A percentile compares a stretch with the other conserved stretches of the same genome.
Evolutionary conservation across 441 rosid genomes (phyloP).

Genomic region (Eutrema salsugineum): DNA sequence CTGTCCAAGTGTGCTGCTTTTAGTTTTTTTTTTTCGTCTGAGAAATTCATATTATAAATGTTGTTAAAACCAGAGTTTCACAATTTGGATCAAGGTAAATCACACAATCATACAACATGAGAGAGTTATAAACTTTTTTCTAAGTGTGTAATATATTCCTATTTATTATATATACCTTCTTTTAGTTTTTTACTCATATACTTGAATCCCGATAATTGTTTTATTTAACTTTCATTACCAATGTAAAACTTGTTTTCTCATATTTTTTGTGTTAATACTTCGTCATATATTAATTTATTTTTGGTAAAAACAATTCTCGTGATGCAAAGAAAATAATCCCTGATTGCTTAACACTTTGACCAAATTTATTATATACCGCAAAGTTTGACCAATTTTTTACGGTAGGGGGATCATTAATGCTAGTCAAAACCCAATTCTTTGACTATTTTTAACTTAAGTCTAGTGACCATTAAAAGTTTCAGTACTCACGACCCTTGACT

Average conservation of each 20-base stretch:
- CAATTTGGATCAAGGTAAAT: too few species aligned
- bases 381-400: slow-evolving; percentile 11
- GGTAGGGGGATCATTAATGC: slow-evolving; percentile 6
- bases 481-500: neutral
- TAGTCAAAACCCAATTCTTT: slow-evolving; percentile 4
- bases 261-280: neutral
- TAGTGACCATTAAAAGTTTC: neutral
- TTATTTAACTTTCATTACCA: neutral
- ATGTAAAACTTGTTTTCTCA: neutral
- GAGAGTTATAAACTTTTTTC: too few species aligned
- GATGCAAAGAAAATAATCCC: neutral
- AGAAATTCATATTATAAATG: too few species aligned
- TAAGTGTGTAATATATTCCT: too few species aligned
- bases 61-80: too few species aligned
- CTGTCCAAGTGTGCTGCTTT: too few species aligned
- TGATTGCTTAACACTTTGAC: neutral
- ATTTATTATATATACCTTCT: too few species aligned
- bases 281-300: neutral
- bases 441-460: neutral
- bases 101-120: too few species aligned
- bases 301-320: neutral
- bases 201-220: neutral
- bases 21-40: too few species aligned
- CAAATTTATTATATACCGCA: slow-evolving; percentile 5
- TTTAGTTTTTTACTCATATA: too few species aligned